These are phyloP conservation scores for Phaeosphaeriaceae sp. DNA, from an alignment of 2,329 filamentous ascomycete species.

Conservation along the genomic window DNA sequence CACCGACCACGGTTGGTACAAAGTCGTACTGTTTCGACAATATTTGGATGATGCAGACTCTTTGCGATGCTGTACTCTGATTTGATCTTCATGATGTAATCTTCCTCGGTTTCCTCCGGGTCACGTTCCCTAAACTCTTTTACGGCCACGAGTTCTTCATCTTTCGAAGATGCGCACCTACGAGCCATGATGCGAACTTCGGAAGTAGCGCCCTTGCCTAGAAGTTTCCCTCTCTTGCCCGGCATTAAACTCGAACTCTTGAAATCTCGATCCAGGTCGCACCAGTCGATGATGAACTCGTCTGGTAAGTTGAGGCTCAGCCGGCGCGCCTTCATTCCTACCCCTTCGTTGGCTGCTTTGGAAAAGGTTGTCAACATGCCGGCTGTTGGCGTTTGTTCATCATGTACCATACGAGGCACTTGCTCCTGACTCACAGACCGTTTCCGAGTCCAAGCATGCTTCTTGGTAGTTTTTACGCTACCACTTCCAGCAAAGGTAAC, in stretches of 20 bases:
- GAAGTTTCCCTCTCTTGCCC: slow-evolving; percentile 73
- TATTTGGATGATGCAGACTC: slow-evolving; percentile 83
- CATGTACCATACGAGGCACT: slow-evolving; percentile 31
- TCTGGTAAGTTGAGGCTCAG: slow-evolving; percentile 76
- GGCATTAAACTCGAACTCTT: slow-evolving; percentile 70
- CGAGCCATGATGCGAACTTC: slow-evolving; percentile 81
- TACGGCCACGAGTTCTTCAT: slow-evolving; percentile 78
- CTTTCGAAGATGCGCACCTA: slow-evolving; percentile 62
- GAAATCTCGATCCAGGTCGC: slow-evolving; percentile 72
- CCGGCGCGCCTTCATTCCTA: slow-evolving; percentile 78
- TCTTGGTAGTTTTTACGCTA: slow-evolving; percentile 24
- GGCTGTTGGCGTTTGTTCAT: slow-evolving; percentile 36
- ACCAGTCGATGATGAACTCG: slow-evolving; percentile 74
- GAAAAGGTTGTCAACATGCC: slow-evolving; percentile 46
- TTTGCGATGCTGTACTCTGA: slow-evolving; percentile 89
- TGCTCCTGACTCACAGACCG: slow-evolving; percentile 48
- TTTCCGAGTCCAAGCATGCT: slow-evolving; percentile 32
- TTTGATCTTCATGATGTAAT: slow-evolving; percentile 89
- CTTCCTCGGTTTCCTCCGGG: slow-evolving; percentile 69
- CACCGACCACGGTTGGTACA: slow-evolving; percentile 76
- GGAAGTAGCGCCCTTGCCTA: slow-evolving; percentile 83
- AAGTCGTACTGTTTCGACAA: slow-evolving; percentile 79
- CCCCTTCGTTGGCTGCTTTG: slow-evolving; percentile 67
- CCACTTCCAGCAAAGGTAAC: slow-evolving; percentile 40
- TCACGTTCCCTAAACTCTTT: slow-evolving; percentile 84